Percentiles rank a stretch among this genome's conserved stretches.
Conservation (phyloP, 306 rosid species). For the Acacia acuminata region DNA sequence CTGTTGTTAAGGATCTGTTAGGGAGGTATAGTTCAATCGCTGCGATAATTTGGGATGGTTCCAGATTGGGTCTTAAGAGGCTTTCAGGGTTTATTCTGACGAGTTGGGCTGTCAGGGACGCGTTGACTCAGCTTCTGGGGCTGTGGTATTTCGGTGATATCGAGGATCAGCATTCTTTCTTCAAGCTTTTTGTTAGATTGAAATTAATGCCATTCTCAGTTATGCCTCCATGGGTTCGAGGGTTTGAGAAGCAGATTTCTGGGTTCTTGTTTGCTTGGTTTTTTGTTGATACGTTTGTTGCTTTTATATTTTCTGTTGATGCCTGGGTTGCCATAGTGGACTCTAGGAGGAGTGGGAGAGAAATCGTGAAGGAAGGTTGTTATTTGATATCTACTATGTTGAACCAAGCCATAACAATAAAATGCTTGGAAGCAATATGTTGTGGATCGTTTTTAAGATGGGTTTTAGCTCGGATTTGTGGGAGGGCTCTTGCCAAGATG, state of each 20-base stretch:
- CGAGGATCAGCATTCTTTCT: constrained; percentile 92
- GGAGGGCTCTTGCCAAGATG: constrained; percentile 63
- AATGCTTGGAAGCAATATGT: constrained; percentile 73
- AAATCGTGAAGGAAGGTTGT: constrained; percentile 90
- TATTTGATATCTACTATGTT: constrained; percentile 78
- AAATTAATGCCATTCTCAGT: constrained; percentile 96
- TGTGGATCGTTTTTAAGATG: constrained; percentile 76
- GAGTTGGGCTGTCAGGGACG: constrained; percentile 99
- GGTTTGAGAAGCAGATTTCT: constrained; percentile 81
- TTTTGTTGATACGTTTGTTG: constrained; percentile 71
- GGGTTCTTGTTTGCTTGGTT: constrained; percentile 84
- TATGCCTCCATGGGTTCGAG: constrained; percentile 86
- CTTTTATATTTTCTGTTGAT: constrained; percentile 80
- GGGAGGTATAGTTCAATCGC: constrained; percentile 71
- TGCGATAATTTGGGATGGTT: constrained; percentile 80
- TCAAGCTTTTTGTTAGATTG: constrained; percentile 90
- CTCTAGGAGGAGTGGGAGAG: constrained; percentile 82
- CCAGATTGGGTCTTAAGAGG: constrained; percentile 85
- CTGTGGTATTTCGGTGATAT: constrained; percentile 96
- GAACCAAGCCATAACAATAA: constrained; percentile 70
- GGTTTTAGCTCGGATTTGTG: constrained; percentile 52
- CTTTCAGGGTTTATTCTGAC: constrained; percentile 88
- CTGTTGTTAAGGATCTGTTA: constrained; percentile 67
- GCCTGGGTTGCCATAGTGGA: constrained; percentile 96
- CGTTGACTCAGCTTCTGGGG: constrained; percentile 91